phyloP scores from a whole-genome alignment of 1,284 basidiomycete genomes.

The Pseudozyma flocculosa region DNA sequence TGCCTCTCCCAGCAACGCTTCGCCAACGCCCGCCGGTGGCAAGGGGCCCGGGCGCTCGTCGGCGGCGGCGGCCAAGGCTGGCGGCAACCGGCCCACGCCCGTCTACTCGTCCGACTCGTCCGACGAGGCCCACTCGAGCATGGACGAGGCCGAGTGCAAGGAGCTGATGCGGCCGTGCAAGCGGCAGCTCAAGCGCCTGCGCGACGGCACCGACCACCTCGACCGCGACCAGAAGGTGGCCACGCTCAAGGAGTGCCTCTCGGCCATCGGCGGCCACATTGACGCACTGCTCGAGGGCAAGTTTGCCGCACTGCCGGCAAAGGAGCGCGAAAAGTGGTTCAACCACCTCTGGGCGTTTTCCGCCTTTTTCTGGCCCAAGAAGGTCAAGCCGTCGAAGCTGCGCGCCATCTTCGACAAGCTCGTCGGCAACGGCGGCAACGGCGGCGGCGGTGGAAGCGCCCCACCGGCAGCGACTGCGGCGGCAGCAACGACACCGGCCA shows the following conservation, averaged over 20 bases:
- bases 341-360: constrained; percentile 85
- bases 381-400: constrained; percentile 60
- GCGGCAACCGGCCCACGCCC: constrained; percentile 29
- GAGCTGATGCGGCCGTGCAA: constrained; percentile 95
- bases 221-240: constrained; percentile 91
- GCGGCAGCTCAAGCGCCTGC: constrained; percentile 93
- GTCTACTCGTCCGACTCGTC: constrained; percentile 39
- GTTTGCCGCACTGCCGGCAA: constrained; percentile 66
- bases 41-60: constrained; percentile 14
- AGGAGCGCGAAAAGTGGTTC: constrained; percentile 80
- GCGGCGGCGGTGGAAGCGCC: constrained; percentile 8
- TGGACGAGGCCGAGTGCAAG: constrained; percentile 94
- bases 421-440: constrained; percentile 27
- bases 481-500: constrained; percentile 1
- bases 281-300: constrained; percentile 78
- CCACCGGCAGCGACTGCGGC: constrained; percentile 9
- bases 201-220: constrained; percentile 83
- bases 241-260: constrained; percentile 90
- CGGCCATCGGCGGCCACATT: constrained; percentile 89
- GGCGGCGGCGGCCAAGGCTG: constrained; percentile 18
- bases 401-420: constrained; percentile 51
- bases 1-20: constrained; percentile 20
- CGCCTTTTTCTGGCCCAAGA: constrained; percentile 94
- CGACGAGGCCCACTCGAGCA: constrained; percentile 64
- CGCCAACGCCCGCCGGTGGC: constrained; percentile 28